Base-by-base conservation (phyloP, 2,329 filamentous ascomycete genomes). In the Fusarium brachygibbosum region DNA sequence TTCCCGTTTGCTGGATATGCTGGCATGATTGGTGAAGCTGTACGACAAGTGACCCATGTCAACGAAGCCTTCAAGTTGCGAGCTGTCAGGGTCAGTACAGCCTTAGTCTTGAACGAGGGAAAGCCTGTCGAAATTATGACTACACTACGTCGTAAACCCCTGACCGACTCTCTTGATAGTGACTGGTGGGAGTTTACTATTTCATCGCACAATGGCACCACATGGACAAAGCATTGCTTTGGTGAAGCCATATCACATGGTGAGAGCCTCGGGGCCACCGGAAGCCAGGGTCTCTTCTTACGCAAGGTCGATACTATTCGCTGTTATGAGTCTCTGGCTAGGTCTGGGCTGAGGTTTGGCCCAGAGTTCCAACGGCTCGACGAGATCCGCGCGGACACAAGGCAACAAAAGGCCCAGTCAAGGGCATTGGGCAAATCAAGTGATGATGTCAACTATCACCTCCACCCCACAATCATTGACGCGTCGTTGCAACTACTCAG, bases 181-280 rank as follows among this genome's bases (percentile, higher is more conserved):
- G 48, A 58, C 11, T 58, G 48, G 55, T 58, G 55, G 55, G 55
- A 54, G 23, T 44, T 58, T 3, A 44, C 37, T 1, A 54, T 58
- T 17, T n/a, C 31, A 8, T 58, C 55, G 12, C 54, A 44, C 19
- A 58, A 58, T 6, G 55, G 55, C 4, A 25, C 55, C 13, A 10
- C 21, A 12, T 58, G 55, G 55, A 54, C 55, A 1, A 58, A 58
- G 2, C 55, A 58, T 29, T 58, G 55, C 11, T 54, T 16, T 5
- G 55, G 55, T 10, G 55, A 58, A 29, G 37, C 55, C 16, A 58
- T 12, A 16, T 58, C 48, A 11, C 28, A 16, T 1, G 12, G n/a
- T 3, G 38, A 54, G 19, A 32, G 16, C 4, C 7, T 42, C 4
- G 16, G n/a, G 4, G 31, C 21, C 25, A 6, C 3, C 8, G 13